Evolutionary conservation across 1,284 basidiomycete species (phyloP).

Genomic region (Thelephora terrestris): DNA sequence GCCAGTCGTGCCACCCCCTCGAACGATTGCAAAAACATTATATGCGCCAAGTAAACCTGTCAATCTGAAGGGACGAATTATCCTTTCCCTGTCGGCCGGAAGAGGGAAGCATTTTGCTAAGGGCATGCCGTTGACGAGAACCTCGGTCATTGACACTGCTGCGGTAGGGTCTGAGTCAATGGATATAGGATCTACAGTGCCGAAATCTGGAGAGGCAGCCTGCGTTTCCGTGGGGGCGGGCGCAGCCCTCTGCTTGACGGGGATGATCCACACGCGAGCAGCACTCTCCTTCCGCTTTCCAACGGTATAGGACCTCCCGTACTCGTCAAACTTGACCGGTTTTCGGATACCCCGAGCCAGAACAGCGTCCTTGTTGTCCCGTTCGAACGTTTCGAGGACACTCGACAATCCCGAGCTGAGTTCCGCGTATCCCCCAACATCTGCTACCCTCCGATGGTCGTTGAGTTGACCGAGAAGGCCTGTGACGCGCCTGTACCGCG

Average conservation of each 20-base stretch:
- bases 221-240: slow-evolving; percentile 3
- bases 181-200: not conserved
- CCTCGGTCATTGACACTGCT: slow-evolving; percentile 21
- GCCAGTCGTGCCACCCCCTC: slow-evolving; percentile 85
- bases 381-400: slow-evolving; percentile 58
- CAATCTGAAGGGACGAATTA: slow-evolving; percentile 77
- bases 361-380: slow-evolving; percentile 42
- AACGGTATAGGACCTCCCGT: slow-evolving; percentile 73
- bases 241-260: slow-evolving; percentile 33
- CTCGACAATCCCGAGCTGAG: slow-evolving; percentile 44
- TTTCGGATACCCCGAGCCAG: slow-evolving; percentile 46
- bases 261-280: slow-evolving; percentile 91
- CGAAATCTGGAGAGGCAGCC: slow-evolving; percentile 4
- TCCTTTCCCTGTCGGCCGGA: slow-evolving; percentile 69
- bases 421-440: slow-evolving; percentile 50
- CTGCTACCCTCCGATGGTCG: slow-evolving; percentile 60
- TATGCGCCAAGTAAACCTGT: slow-evolving; percentile 84
- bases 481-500: slow-evolving; percentile 64
- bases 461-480: slow-evolving; percentile 65
- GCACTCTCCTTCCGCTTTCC: slow-evolving; percentile 82
- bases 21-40: slow-evolving; percentile 83
- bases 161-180: slow-evolving; percentile 8
- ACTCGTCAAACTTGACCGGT: slow-evolving; percentile 52
- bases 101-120: slow-evolving; percentile 72
- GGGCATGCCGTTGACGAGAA: slow-evolving; percentile 81